phyloP scores from a whole-genome alignment of 208 protist species.

The Phytomonas francai region DNA sequence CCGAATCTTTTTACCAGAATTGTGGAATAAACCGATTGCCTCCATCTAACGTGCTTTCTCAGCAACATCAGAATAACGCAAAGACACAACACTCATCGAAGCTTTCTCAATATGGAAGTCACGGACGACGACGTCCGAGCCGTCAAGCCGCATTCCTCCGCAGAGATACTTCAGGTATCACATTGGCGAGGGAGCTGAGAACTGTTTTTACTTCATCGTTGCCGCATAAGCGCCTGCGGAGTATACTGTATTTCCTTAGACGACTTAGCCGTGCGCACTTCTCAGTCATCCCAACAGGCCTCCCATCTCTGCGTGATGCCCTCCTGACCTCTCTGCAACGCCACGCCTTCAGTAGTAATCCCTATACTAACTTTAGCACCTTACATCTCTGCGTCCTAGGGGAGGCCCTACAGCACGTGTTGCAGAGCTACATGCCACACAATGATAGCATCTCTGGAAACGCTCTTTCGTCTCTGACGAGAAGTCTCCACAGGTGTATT shows the following conservation, averaged over 20 bases:
- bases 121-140: neutral
- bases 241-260: slow-evolving; percentile 3
- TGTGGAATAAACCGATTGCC: slow-evolving; percentile 7
- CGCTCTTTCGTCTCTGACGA: neutral
- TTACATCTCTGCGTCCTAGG: neutral
- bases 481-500: neutral
- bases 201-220: neutral
- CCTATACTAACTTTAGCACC: neutral
- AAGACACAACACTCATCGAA: neutral
- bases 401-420: neutral
- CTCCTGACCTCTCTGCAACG: neutral
- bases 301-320: neutral
- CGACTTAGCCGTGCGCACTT: neutral
- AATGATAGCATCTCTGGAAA: neutral
- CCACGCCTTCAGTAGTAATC: neutral
- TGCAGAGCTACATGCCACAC: neutral
- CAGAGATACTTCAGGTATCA: neutral
- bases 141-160: neutral
- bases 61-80: neutral
- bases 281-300: neutral
- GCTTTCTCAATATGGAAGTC: neutral
- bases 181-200: neutral
- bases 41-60: neutral
- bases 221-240: slow-evolving; percentile 5
- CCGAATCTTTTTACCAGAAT: slow-evolving; percentile 43